Evolutionary conservation across 1,284 basidiomycete genomes (phyloP), one percentile per base, ranked within the genome.

Genomic region (Puccinia novopanici): DNA sequence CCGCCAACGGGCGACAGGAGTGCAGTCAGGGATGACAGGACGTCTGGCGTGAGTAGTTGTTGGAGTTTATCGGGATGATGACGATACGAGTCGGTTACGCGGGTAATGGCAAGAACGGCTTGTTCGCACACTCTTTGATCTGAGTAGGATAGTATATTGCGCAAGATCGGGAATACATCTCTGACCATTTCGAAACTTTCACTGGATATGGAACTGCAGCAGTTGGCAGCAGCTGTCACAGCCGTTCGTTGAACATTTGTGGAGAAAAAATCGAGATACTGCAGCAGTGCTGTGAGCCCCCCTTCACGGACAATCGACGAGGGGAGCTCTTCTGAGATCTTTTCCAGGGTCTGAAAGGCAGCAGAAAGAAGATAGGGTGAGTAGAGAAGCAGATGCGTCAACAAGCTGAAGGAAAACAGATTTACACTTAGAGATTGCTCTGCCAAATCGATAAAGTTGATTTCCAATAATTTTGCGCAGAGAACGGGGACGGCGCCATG

Each of bases 171-270:
- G 90, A 95, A 95, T 59, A 94, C 93, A 73, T 92, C 92, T 71
- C 89, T 90, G 84, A 97, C 91, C 91, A 94, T 94, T 55, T 89
- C 85, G 86, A 94, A 95, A 85, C 93, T 91, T 81, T 97, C 95
- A 61, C 91, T 86, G 8, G 93, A 91, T 73, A 96, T 89, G 84
- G 94, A 94, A 74, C 93, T 91, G 86, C 95, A 97, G 84, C 95
- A 98, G 84, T 97, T 97, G 45, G 95, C 92, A 5, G 94, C 94
- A 24, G 95, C 94, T 83, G 95, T 94, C n/a, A 98, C 88, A 24
- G 95, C 95, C 0, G 94, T 97, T 76, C 95, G 90, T 86, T 98
- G 95, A 10, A 97, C 94, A 67, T 94, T 93, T 83, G 95, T 97
- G 15, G 93, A 95, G 87, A 98, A 97, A 88, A 98, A 98, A 85